Evolutionary conservation across 768 basidiomycete species (phyloP).

Genomic region (Trametes villosa): DNA sequence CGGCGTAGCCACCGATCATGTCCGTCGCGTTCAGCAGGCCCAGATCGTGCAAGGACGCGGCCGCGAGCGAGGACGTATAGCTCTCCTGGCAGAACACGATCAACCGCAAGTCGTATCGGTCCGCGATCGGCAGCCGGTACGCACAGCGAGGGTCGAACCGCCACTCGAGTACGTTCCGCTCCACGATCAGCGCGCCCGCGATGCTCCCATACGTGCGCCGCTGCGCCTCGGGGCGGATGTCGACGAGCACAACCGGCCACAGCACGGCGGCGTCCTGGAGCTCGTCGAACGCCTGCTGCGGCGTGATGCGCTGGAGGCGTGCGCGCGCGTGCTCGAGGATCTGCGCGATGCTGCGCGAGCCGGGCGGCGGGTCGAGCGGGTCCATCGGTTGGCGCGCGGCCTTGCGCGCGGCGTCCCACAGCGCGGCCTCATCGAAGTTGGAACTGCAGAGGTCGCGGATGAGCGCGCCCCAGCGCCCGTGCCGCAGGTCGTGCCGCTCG

Average conservation of each 20-base stretch:
- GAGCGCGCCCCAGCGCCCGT: constrained; percentile 45
- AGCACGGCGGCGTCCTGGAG: constrained; percentile 50
- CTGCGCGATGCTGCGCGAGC: constrained; percentile 61
- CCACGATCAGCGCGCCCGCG: constrained; percentile 70
- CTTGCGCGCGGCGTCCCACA: constrained; percentile 75
- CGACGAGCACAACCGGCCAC: constrained; percentile 74
- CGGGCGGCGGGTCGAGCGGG: constrained; percentile 64
- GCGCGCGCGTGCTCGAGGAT: constrained; percentile 63
- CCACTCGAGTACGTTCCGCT: constrained; percentile 81
- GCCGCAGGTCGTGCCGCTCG: constrained; percentile 38
- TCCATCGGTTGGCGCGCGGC: constrained; percentile 61
- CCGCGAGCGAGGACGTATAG: constrained; percentile 73
- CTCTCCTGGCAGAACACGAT: constrained; percentile 81
- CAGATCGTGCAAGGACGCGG: constrained; percentile 66
- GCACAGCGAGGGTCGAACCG: constrained; percentile 70
- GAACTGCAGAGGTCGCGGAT: constrained; percentile 59
- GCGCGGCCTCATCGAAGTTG: constrained; percentile 64
- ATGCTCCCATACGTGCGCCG: constrained; percentile 62
- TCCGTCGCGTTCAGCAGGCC: constrained; percentile 79
- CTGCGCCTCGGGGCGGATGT: constrained; percentile 71
- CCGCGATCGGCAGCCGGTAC: constrained; percentile 64
- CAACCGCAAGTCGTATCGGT: constrained; percentile 74
- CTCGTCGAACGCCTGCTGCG: constrained; percentile 62
- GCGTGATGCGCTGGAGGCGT: constrained; percentile 64
- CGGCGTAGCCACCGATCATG: constrained; percentile 72